These are phyloP conservation scores for Kockiozyma suomiensis DNA, from an alignment of 805 yeast genomes.

Conservation along the genomic window DNA sequence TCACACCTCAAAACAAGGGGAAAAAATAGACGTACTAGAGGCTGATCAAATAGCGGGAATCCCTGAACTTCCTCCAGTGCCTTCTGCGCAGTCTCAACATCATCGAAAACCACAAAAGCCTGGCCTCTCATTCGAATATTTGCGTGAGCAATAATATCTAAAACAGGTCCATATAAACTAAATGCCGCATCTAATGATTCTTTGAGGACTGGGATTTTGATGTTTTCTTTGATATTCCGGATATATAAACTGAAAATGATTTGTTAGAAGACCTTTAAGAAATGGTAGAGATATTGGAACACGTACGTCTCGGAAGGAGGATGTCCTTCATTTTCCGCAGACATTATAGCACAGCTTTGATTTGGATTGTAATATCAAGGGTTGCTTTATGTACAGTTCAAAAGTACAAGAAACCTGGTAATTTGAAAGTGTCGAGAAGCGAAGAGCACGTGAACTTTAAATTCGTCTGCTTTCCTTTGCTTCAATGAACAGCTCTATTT, in stretches of 20 bases:
- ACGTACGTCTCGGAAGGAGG: conserved; percentile 8
- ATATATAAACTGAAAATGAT: conserved; percentile 53
- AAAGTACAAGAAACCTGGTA: too few species aligned
- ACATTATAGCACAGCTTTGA: not conserved
- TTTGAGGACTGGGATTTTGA: conserved; percentile 56
- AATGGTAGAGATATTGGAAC: not conserved
- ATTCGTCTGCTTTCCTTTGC: too few species aligned
- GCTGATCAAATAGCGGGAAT: conserved; percentile 49
- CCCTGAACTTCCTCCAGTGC: conserved; percentile 48
- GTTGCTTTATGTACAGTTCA: too few species aligned
- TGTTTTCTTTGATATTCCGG: conserved; percentile 71
- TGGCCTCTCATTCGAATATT: conserved; percentile 76
- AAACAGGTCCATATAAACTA: conserved; percentile 50
- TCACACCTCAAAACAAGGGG: not conserved
- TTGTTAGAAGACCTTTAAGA: not conserved
- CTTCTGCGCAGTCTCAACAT: conserved; percentile 47
- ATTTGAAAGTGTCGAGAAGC: too few species aligned
- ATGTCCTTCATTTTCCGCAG: not conserved
- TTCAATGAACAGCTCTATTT: too few species aligned
- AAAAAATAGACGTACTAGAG: conserved; percentile 42
- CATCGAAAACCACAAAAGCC: conserved; percentile 68
- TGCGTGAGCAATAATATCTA: conserved; percentile 58
- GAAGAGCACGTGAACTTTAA: too few species aligned
- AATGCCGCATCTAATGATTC: conserved; percentile 49
- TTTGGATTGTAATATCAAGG: too few species aligned